Percentiles rank a stretch among this genome's conserved stretches.
Conservation (phyloP, 1,139 yeast species). For the Pichia sp. region DNA sequence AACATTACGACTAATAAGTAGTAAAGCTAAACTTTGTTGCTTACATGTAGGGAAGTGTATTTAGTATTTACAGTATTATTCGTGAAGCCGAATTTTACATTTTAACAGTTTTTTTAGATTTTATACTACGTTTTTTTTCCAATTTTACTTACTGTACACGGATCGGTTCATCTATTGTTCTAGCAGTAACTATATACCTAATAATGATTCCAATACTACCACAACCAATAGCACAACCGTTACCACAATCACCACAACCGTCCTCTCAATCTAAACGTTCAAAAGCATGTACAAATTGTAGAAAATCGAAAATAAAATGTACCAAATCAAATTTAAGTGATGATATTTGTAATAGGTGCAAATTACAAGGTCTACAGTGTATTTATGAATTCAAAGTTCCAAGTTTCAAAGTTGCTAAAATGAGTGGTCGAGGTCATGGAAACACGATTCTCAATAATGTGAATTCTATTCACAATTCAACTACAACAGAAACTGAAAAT, state of each 20-base stretch:
- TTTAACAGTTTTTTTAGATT: too few species aligned
- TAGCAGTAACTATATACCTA: not conserved
- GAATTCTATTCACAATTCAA: not conserved
- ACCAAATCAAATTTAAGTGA: slow-evolving; percentile 32
- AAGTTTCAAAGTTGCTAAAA: slow-evolving; percentile 32
- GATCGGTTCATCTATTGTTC: too few species aligned
- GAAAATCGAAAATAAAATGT: slow-evolving; percentile 60
- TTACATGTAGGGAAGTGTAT: too few species aligned
- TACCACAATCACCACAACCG: not conserved
- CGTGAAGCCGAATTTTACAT: not conserved
- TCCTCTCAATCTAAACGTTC: slow-evolving; percentile 6
- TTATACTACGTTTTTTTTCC: too few species aligned
- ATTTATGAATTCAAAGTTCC: slow-evolving; percentile 54
- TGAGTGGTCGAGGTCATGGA: not conserved
- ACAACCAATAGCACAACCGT: not conserved
- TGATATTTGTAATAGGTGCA: slow-evolving; percentile 57
- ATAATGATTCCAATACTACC: not conserved
- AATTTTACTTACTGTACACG: too few species aligned
- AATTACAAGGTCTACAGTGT: slow-evolving; percentile 47
- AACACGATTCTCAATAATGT: too few species aligned
- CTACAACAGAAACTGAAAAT: not conserved
- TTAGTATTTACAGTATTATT: too few species aligned
- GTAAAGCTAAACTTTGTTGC: too few species aligned
- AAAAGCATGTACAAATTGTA: slow-evolving; percentile 63
- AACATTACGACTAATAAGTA: not conserved